Conservation (phyloP, 352 stramenopile genomes). For the Blastocystis sp. region DNA sequence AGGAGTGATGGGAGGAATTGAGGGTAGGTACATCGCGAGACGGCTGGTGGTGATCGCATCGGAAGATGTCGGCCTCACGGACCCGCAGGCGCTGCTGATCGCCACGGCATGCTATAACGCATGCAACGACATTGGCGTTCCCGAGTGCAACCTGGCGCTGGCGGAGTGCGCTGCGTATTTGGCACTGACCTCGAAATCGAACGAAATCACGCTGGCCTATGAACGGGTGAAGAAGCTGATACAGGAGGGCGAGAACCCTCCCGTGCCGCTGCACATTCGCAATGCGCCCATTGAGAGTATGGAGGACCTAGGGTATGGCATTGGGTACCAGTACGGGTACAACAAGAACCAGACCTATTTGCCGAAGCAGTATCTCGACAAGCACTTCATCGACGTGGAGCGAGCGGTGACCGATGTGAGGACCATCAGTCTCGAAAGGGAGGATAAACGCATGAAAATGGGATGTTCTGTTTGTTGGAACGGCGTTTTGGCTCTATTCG, state of each 20-base stretch:
- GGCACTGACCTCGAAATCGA: conserved; percentile 79
- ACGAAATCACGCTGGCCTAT: conserved; percentile 81
- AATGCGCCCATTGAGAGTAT: conserved; percentile 81
- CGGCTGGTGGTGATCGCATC: conserved; percentile 81
- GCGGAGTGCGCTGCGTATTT: conserved; percentile 79
- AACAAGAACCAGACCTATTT: conserved; percentile 83
- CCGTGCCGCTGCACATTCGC: conserved; percentile 80
- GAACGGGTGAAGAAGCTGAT: conserved; percentile 79
- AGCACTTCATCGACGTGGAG: conserved; percentile 53
- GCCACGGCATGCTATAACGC: conserved; percentile 70
- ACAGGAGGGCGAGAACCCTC: conserved; percentile 75
- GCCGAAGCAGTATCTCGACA: conserved; percentile 70
- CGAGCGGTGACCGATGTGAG: conserved; percentile 50
- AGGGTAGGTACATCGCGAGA: conserved; percentile 74
- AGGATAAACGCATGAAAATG: not conserved
- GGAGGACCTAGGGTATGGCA: conserved; percentile 78
- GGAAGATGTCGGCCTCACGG: conserved; percentile 80
- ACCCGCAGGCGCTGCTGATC: conserved; percentile 77
- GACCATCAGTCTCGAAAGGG: conserved; percentile 32
- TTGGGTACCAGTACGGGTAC: conserved; percentile 78
- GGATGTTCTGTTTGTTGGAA: conserved; percentile 30
- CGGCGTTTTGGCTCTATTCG: not conserved
- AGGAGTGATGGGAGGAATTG: not conserved
- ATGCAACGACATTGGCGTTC: conserved; percentile 77
- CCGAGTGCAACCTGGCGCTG: conserved; percentile 80